phyloP scores from a whole-genome alignment of 495 filamentous ascomycete species.

The Lasiosphaeria hispida region DNA sequence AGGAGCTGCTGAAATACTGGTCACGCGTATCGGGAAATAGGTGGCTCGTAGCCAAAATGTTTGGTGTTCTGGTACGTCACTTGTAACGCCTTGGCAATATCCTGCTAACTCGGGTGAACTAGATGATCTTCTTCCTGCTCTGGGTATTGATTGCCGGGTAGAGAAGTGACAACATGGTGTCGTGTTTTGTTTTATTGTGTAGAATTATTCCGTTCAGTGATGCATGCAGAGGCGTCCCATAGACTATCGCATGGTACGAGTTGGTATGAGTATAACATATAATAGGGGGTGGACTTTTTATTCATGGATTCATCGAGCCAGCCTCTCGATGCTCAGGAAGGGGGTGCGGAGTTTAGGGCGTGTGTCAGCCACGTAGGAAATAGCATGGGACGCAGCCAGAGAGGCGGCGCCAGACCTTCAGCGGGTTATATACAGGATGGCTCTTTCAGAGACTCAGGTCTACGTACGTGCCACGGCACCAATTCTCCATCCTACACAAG shows the following conservation, averaged over 20 bases:
- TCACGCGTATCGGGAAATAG: conserved; percentile 86
- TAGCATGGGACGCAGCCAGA: too few species aligned
- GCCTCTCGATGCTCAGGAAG: not conserved
- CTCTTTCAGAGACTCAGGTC: too few species aligned
- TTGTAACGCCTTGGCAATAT: conserved; percentile 38
- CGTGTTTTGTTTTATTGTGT: conserved; percentile 9
- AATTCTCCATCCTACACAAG: too few species aligned
- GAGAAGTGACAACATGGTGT: not conserved
- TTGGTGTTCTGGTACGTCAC: conserved; percentile 70
- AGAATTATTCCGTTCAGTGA: conserved; percentile 15
- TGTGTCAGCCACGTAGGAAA: too few species aligned
- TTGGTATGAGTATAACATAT: conserved; percentile 5
- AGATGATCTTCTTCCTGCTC: conserved; percentile 37
- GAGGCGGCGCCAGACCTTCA: too few species aligned
- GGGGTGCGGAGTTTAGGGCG: too few species aligned
- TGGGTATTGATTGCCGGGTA: conserved; percentile 42
- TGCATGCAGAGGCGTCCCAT: conserved; percentile 26
- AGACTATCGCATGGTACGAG: conserved; percentile 18
- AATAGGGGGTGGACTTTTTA: conserved; percentile 7
- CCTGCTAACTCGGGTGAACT: not conserved
- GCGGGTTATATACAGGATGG: too few species aligned
- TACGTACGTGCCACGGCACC: too few species aligned
- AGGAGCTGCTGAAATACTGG: conserved; percentile 97
- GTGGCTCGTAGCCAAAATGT: conserved; percentile 99
- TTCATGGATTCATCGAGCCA: not conserved